phyloP scores from a whole-genome alignment of 2,329 filamentous ascomycete genomes.

The Aspergillus ruber region DNA sequence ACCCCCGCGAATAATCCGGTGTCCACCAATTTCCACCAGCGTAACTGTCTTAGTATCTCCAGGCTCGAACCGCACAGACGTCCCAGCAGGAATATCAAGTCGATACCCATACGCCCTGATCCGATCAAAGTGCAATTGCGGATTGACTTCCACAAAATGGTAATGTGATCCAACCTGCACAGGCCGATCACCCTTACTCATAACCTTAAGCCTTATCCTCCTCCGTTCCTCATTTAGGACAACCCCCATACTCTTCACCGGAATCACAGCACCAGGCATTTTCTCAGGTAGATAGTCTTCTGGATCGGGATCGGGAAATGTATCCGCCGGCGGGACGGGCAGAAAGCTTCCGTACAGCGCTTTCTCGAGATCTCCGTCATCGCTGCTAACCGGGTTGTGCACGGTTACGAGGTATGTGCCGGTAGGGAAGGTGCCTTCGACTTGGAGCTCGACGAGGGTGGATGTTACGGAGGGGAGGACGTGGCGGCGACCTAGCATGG shows the following conservation, averaged over 20 bases:
- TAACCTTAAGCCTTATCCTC: slow-evolving; percentile 68
- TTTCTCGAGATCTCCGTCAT: slow-evolving; percentile 79
- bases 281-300: slow-evolving; percentile 61
- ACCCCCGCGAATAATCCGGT: slow-evolving; percentile 73
- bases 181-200: slow-evolving; percentile 80
- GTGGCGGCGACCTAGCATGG: slow-evolving; percentile 88
- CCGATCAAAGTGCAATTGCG: slow-evolving; percentile 81
- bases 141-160: slow-evolving; percentile 93
- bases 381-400: slow-evolving; percentile 76
- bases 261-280: slow-evolving; percentile 73
- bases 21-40: slow-evolving; percentile 79
- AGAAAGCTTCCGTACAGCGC: slow-evolving; percentile 90
- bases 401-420: slow-evolving; percentile 94
- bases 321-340: slow-evolving; percentile 62
- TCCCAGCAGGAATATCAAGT: slow-evolving; percentile 84
- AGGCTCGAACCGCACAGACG: slow-evolving; percentile 87
- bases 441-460: slow-evolving; percentile 77
- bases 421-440: slow-evolving; percentile 86
- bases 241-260: slow-evolving; percentile 61
- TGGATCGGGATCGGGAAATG: slow-evolving; percentile 61
- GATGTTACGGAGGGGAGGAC: slow-evolving; percentile 75
- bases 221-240: slow-evolving; percentile 66
- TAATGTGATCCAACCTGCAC: slow-evolving; percentile 86
- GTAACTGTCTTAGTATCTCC: slow-evolving; percentile 87
- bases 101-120: slow-evolving; percentile 74